Evolutionary conservation across 768 basidiomycete species (phyloP).

Genomic region (Boletus subcaerulescens): DNA sequence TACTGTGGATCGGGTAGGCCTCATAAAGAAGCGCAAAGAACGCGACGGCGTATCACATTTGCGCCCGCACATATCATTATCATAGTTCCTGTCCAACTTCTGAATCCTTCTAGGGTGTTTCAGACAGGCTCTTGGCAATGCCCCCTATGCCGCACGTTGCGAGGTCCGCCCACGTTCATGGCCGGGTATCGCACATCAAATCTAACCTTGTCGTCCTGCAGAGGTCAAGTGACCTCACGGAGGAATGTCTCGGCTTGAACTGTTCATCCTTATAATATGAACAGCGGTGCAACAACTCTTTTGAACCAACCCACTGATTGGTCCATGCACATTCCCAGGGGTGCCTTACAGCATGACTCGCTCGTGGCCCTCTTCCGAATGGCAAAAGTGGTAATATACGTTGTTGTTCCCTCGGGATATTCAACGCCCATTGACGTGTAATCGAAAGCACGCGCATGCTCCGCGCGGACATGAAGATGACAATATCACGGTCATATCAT

Average conservation of each 20-base stretch:
- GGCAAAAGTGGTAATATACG: no score
- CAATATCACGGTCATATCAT: neutral
- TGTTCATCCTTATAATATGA: neutral
- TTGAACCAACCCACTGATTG: neutral
- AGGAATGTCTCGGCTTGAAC: neutral
- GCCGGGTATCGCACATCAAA: neutral
- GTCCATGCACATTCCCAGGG: neutral
- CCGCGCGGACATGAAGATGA: neutral
- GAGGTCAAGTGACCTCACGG: neutral
- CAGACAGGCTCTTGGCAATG: neutral
- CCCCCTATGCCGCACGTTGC: neutral
- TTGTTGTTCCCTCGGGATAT: neutral
- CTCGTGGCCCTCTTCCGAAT: neutral
- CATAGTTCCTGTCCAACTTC: neutral
- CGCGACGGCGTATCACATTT: slow-evolving; percentile 3
- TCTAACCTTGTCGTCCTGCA: slow-evolving; percentile 8
- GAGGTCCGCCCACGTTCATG: slow-evolving; percentile 15
- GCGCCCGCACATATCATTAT: neutral
- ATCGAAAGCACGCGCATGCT: neutral
- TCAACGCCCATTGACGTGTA: neutral
- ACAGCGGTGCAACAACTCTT: neutral
- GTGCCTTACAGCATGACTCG: neutral
- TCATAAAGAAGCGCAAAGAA: neutral
- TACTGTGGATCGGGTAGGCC: no score
- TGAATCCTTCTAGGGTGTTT: neutral